phyloP scores from a whole-genome alignment of 2,329 filamentous ascomycete genomes.

The Pseudogymnoascus sp. region DNA sequence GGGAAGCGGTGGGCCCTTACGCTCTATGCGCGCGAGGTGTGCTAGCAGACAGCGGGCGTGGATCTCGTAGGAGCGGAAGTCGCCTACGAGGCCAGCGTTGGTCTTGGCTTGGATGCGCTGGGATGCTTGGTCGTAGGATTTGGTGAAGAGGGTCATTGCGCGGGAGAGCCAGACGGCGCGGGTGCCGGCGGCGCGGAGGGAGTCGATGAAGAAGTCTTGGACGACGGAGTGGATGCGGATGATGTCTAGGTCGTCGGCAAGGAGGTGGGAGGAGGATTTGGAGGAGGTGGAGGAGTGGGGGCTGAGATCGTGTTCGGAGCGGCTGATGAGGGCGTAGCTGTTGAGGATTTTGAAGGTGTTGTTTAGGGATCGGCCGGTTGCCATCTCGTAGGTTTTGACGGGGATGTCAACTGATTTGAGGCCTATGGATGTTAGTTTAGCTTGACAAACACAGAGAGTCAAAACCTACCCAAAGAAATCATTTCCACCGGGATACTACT shows the following conservation, averaged over 20 bases:
- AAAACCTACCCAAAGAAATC: slow-evolving; percentile 43
- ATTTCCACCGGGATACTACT: slow-evolving; percentile 59
- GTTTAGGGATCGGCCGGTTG: slow-evolving; percentile 28
- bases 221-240: slow-evolving; percentile 43
- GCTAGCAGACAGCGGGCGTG: slow-evolving; percentile 40
- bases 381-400: slow-evolving; percentile 34
- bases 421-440: slow-evolving; percentile 27
- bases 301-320: slow-evolving; percentile 37
- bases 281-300: slow-evolving; percentile 20
- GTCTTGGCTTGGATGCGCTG: slow-evolving; percentile 34
- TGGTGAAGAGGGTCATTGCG: slow-evolving; percentile 39
- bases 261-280: slow-evolving; percentile 30
- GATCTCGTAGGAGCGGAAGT: slow-evolving; percentile 43
- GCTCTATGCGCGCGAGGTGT: slow-evolving; percentile 34
- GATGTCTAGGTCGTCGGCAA: slow-evolving; percentile 39
- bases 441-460: background rate
- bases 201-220: slow-evolving; percentile 43
- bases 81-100: slow-evolving; percentile 39
- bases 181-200: slow-evolving; percentile 32
- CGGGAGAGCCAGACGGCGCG: slow-evolving; percentile 41
- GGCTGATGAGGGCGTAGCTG: slow-evolving; percentile 42
- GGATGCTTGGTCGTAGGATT: slow-evolving; percentile 39
- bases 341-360: slow-evolving; percentile 43
- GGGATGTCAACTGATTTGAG: slow-evolving; percentile 39
- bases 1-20: slow-evolving; percentile 26